Evolutionary conservation across 2,329 filamentous ascomycete genomes (phyloP).

Genomic region (Sporothrix pseudoabietina): DNA sequence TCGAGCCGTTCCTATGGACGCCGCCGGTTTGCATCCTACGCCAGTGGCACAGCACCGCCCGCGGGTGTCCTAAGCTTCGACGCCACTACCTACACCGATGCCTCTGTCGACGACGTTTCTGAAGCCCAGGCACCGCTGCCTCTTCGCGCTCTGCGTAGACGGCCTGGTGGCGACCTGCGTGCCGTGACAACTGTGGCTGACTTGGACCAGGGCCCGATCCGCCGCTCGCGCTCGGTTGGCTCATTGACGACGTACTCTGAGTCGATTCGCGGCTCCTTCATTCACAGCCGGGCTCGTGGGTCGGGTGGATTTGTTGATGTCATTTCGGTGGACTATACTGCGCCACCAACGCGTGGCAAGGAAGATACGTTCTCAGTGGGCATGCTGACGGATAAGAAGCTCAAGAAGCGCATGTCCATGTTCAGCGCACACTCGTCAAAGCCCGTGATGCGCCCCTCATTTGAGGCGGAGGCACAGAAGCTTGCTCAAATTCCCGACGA

Average conservation of each 20-base stretch:
- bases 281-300: slow-evolving; percentile 47
- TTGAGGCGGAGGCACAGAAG: slow-evolving; percentile 84
- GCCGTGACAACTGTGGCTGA: slow-evolving; percentile 68
- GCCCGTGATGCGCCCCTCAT: slow-evolving; percentile 69
- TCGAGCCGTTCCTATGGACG: slow-evolving; percentile 57
- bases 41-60: slow-evolving; percentile 55
- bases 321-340: slow-evolving; percentile 41
- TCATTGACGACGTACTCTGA: slow-evolving; percentile 64
- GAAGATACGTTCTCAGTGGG: slow-evolving; percentile 60
- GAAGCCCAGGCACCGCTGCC: slow-evolving; percentile 54
- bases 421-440: slow-evolving; percentile 66
- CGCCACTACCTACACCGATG: slow-evolving; percentile 58
- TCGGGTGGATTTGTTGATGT: slow-evolving; percentile 51
- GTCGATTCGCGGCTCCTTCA: slow-evolving; percentile 60
- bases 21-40: slow-evolving; percentile 61
- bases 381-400: slow-evolving; percentile 55
- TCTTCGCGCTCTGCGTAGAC: slow-evolving; percentile 66
- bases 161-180: slow-evolving; percentile 74
- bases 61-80: slow-evolving; percentile 63
- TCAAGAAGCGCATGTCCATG: slow-evolving; percentile 54
- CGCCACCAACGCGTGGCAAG: slow-evolving; percentile 42
- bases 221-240: slow-evolving; percentile 60
- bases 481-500: slow-evolving; percentile 88
- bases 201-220: slow-evolving; percentile 53
- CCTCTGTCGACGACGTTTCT: slow-evolving; percentile 52